Conservation (phyloP, 257 asterid species). For the Mitragyna speciosa region DNA sequence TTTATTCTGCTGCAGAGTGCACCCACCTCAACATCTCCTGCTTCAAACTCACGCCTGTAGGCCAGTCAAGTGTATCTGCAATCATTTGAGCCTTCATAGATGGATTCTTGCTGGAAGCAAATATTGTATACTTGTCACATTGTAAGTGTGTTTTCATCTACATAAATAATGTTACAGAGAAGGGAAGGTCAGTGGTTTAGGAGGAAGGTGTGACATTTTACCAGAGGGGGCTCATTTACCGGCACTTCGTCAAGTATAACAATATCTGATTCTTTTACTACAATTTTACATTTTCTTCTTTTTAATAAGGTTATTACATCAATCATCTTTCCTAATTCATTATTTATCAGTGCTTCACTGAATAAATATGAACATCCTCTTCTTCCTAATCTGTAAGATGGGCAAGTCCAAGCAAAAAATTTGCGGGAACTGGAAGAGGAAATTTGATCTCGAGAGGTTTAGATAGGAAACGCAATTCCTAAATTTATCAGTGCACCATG, state of each 20-base stretch:
- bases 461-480: too few relatives aligned
- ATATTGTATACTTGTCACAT: not conserved
- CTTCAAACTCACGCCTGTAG: constrained; percentile 69
- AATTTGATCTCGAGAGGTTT: too few relatives aligned
- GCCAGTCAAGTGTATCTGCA: not conserved
- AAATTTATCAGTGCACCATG: too few relatives aligned
- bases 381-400: too few relatives aligned
- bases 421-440: too few relatives aligned
- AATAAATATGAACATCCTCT: too few relatives aligned
- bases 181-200: not conserved
- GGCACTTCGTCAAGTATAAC: not conserved
- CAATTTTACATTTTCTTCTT: not conserved
- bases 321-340: not conserved
- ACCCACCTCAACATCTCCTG: constrained; percentile 47
- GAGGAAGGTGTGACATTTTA: too few relatives aligned
- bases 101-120: constrained; percentile 1
- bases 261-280: not conserved
- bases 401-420: too few relatives aligned
- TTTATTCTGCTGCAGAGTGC: constrained; percentile 65
- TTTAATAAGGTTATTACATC: not conserved
- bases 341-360: too few relatives aligned
- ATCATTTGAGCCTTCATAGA: not conserved
- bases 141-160: not conserved
- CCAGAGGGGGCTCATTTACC: not conserved
- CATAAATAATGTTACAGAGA: not conserved